Evolutionary conservation across 202 grass and related monocot genomes (phyloP).

Genomic region (Cymbopogon flexuosus): DNA sequence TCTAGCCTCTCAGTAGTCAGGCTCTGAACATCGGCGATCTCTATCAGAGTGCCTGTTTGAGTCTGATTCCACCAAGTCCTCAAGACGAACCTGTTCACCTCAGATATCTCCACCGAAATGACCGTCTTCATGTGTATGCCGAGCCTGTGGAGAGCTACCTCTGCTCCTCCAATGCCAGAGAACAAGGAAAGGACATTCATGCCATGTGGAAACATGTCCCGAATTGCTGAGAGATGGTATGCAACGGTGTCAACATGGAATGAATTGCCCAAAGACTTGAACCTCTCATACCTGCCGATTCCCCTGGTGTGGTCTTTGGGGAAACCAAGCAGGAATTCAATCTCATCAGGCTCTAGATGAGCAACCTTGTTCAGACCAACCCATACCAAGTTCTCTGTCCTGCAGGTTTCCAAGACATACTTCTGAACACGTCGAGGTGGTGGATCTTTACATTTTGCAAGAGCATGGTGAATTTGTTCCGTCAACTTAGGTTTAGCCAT

Average conservation of each 20-base stretch:
- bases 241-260: slow-evolving; percentile 81
- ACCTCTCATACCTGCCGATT: slow-evolving; percentile 44
- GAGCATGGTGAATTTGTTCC: slow-evolving; percentile 39
- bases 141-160: slow-evolving; percentile 66
- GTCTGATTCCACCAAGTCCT: slow-evolving; percentile 76
- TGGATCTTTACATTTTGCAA: slow-evolving; percentile 27
- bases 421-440: slow-evolving; percentile 40
- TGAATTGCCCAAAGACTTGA: slow-evolving; percentile 64
- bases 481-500: slow-evolving; percentile 47
- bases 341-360: slow-evolving; percentile 61
- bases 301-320: slow-evolving; percentile 67
- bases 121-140: slow-evolving; percentile 51
- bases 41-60: slow-evolving; percentile 49
- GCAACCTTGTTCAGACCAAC: slow-evolving; percentile 59
- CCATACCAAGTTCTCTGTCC: slow-evolving; percentile 68
- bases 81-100: slow-evolving; percentile 49
- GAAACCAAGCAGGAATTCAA: slow-evolving; percentile 66
- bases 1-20: slow-evolving; percentile 35
- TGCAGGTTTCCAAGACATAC: slow-evolving; percentile 42
- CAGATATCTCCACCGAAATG: slow-evolving; percentile 64
- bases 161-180: slow-evolving; percentile 76
- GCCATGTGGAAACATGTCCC: slow-evolving; percentile 48
- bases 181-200: slow-evolving; percentile 63
- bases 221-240: slow-evolving; percentile 51
- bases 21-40: slow-evolving; percentile 43